Conservation (phyloP, 192 early-diverging fungal genomes). For the Linnemannia exigua region DNA sequence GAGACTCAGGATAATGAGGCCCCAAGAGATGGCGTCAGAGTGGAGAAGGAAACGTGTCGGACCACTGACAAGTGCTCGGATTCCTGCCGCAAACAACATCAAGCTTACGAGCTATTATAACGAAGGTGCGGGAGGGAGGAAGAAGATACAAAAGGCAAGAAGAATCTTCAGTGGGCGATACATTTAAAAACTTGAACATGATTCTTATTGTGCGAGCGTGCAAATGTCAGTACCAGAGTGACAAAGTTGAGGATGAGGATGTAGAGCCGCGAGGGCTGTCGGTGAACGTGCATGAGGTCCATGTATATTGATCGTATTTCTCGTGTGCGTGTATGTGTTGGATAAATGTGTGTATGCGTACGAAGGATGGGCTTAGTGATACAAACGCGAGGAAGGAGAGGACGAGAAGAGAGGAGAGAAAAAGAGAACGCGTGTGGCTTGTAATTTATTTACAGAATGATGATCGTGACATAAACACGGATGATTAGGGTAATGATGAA, state of each 20-base stretch:
- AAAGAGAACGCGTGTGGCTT: background rate
- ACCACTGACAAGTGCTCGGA: slow-evolving; percentile 6
- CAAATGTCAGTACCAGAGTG: slow-evolving; percentile 21
- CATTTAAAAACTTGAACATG: background rate
- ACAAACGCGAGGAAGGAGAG: too few species aligned
- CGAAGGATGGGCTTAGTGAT: background rate
- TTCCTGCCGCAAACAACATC: slow-evolving; percentile 17
- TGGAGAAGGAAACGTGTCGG: slow-evolving; percentile 10
- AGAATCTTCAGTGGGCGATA: background rate
- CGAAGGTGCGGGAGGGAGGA: background rate
- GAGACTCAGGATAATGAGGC: slow-evolving; percentile 11
- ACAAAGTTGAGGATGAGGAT: slow-evolving; percentile 27
- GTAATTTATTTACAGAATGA: background rate
- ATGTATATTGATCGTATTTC: slow-evolving; percentile 3
- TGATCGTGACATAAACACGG: too few species aligned
- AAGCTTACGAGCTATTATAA: slow-evolving; percentile 25
- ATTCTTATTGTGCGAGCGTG: too few species aligned
- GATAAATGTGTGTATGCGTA: background rate
- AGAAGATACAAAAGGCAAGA: background rate
- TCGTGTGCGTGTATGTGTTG: background rate
- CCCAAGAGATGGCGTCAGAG: slow-evolving; percentile 21
- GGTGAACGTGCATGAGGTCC: slow-evolving; percentile 16
- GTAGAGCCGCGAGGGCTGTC: slow-evolving; percentile 25
- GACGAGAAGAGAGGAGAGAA: background rate
- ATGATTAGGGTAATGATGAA: too few species aligned